These are phyloP conservation scores for Ophiorrhiza pumila DNA, from an alignment of 257 asterid species.

Conservation along the genomic window DNA sequence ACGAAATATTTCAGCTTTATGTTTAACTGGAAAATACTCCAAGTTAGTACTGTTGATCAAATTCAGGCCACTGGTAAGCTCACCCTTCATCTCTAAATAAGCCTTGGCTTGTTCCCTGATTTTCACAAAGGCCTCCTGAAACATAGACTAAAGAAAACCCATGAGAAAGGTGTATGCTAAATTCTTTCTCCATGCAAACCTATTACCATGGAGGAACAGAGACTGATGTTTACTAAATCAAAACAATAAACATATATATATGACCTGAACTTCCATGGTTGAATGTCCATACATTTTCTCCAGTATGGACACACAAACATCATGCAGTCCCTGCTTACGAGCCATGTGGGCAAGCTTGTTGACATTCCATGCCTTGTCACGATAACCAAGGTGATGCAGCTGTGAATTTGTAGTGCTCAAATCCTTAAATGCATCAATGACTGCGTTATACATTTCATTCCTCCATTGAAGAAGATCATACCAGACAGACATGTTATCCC, in stretches of 20 bases:
- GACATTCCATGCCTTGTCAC: constrained; percentile 99
- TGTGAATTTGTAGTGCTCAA: constrained; percentile 74
- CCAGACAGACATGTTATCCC: constrained; percentile 99
- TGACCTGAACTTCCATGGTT: constrained; percentile 99
- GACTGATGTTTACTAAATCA: constrained; percentile 2
- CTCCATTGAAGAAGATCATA: constrained; percentile 98
- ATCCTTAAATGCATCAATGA: constrained; percentile 94
- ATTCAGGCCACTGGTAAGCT: constrained; percentile 90
- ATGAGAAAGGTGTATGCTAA: constrained; percentile 1
- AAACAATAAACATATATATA: constrained; percentile 15
- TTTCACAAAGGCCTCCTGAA: constrained; percentile 96
- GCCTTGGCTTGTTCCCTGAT: constrained; percentile 99
- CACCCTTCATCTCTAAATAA: constrained; percentile 96
- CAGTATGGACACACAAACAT: constrained; percentile 88
- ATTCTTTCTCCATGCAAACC: background rate
- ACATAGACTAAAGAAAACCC: constrained; percentile 3
- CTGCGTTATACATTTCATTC: constrained; percentile 94
- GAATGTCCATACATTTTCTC: constrained; percentile 99
- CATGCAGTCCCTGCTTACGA: constrained; percentile 87
- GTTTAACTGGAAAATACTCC: constrained; percentile 89
- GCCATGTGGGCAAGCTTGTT: constrained; percentile 97
- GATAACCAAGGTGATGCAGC: constrained; percentile 94
- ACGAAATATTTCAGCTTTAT: constrained; percentile 94
- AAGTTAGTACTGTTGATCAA: constrained; percentile 92
- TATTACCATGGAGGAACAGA: background rate